phyloP scores from a whole-genome alignment of 2,329 filamentous ascomycete species.

The Alternaria burnsii region DNA sequence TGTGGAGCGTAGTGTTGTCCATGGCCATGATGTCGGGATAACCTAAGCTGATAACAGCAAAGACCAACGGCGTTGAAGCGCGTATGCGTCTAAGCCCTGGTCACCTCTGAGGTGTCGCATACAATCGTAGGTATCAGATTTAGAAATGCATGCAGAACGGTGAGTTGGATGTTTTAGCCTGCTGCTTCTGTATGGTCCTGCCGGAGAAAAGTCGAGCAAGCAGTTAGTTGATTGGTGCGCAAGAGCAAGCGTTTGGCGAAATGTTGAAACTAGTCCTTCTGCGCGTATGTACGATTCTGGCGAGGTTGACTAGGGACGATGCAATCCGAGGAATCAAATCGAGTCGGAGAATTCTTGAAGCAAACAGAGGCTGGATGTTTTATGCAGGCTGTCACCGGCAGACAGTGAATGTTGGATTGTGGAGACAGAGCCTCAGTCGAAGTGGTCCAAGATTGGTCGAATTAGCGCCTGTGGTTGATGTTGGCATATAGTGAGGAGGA shows the following conservation, averaged over 20 bases:
- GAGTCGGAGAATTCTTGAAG: constrained; percentile 27
- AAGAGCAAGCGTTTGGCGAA: constrained; percentile 29
- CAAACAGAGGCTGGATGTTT: constrained; percentile 29
- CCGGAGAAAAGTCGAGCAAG: constrained; percentile 26
- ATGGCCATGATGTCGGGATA: constrained; percentile 39
- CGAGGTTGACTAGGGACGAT: constrained; percentile 41
- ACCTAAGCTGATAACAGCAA: constrained; percentile 41
- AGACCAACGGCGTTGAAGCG: constrained; percentile 36
- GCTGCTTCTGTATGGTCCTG: constrained; percentile 33
- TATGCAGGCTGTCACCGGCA: constrained; percentile 30
- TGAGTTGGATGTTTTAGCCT: constrained; percentile 36
- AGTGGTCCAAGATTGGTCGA: constrained; percentile 40
- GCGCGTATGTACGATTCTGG: constrained; percentile 35
- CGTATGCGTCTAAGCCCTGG: constrained; percentile 37
- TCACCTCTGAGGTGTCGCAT: constrained; percentile 26
- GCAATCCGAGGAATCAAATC: constrained; percentile 27
- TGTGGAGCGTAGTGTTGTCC: constrained; percentile 68
- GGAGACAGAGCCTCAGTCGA: constrained; percentile 25
- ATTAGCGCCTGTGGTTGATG: constrained; percentile 42
- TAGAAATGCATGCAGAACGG: constrained; percentile 38
- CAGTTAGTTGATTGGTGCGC: constrained; percentile 32
- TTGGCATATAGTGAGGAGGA: constrained; percentile 32
- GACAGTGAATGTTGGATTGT: constrained; percentile 16
- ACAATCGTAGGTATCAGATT: constrained; percentile 37
- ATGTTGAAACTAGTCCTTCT: constrained; percentile 40